phyloP scores from a whole-genome alignment of 2,329 filamentous ascomycete species.

The Hymenoscyphus fructigenus region DNA sequence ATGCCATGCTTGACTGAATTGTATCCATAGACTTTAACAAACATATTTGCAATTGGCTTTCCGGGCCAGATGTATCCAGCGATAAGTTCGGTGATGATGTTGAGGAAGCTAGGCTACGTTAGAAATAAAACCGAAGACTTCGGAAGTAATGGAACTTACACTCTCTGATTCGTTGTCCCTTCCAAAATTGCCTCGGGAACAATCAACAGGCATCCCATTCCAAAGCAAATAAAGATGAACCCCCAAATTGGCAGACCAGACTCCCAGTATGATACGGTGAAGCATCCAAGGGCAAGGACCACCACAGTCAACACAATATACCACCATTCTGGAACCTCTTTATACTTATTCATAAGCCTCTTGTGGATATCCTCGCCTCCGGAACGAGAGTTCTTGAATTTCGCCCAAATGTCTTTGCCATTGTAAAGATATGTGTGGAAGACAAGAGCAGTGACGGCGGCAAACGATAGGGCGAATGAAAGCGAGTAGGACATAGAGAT shows the following conservation, averaged over 20 bases:
- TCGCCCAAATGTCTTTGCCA: slow-evolving; percentile 59
- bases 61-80: slow-evolving; percentile 68
- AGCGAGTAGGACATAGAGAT: slow-evolving; percentile 71
- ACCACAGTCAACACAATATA: slow-evolving; percentile 38
- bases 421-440: slow-evolving; percentile 67
- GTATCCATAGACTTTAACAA: slow-evolving; percentile 73
- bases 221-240: slow-evolving; percentile 20
- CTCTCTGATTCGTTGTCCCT: slow-evolving; percentile 56
- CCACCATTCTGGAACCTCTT: slow-evolving; percentile 57
- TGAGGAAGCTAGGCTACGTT: slow-evolving; percentile 46
- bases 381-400: slow-evolving; percentile 5
- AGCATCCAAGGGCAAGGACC: slow-evolving; percentile 13
- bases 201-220: slow-evolving; percentile 53
- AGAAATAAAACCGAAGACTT: neutral
- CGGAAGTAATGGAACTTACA: slow-evolving; percentile 11
- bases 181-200: slow-evolving; percentile 68
- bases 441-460: slow-evolving; percentile 65
- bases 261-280: slow-evolving; percentile 15
- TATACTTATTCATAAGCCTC: slow-evolving; percentile 55
- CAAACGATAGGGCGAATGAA: slow-evolving; percentile 69
- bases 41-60: slow-evolving; percentile 69
- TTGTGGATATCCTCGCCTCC: slow-evolving; percentile 37
- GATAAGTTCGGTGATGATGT: slow-evolving; percentile 71
- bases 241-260: slow-evolving; percentile 21
- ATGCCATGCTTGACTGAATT: slow-evolving; percentile 52